Evolutionary conservation across 257 asterid genomes (phyloP).

Genomic region (Mitragyna speciosa): DNA sequence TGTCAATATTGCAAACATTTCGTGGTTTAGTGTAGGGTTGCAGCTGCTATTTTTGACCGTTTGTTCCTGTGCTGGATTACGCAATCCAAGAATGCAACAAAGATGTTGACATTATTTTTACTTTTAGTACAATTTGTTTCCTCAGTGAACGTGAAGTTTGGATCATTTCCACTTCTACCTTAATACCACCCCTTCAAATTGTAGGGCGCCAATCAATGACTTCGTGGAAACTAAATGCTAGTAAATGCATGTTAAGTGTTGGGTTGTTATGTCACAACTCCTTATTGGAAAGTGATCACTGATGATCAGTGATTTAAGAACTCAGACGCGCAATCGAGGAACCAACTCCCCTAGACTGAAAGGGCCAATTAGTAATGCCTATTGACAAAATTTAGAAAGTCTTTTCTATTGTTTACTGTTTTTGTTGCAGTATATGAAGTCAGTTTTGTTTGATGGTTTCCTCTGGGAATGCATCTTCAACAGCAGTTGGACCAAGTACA

Average conservation of each 20-base stretch:
- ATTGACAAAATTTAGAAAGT: not conserved
- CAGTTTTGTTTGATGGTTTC: too few relatives aligned
- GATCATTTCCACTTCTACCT: not conserved
- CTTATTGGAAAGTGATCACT: not conserved
- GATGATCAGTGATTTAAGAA: not conserved
- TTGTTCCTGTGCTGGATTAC: constrained; percentile 12
- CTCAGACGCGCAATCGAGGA: not conserved
- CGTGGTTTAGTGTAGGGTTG: not conserved
- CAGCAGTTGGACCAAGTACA: not conserved
- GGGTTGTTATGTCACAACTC: not conserved
- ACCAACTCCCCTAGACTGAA: not conserved
- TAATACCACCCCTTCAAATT: not conserved
- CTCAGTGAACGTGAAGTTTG: not conserved
- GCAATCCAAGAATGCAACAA: constrained; percentile 22
- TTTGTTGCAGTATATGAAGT: too few relatives aligned
- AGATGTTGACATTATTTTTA: not conserved
- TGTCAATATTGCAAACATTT: not conserved
- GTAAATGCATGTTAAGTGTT: not conserved
- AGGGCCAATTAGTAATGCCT: not conserved
- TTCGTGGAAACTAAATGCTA: not conserved
- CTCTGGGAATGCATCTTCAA: not conserved
- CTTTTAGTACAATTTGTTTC: not conserved
- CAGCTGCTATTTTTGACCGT: constrained; percentile 37
- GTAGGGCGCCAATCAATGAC: not conserved
- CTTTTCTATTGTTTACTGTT: not conserved